These are phyloP conservation scores for Tolypocladium ophioglossoides DNA, from an alignment of 2,329 filamentous ascomycete genomes.

Conservation along the genomic window DNA sequence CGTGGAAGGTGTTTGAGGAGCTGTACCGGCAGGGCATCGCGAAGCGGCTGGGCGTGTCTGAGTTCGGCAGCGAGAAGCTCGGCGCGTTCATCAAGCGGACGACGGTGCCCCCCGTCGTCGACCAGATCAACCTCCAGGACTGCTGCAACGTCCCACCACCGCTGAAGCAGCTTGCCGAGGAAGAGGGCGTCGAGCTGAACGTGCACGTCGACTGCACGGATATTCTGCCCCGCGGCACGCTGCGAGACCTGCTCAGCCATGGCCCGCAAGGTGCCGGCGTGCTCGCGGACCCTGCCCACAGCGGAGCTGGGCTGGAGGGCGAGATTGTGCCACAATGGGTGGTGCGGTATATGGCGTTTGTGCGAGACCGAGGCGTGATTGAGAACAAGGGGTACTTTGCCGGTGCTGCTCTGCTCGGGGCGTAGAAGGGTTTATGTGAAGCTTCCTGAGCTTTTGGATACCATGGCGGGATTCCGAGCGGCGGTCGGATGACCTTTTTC, in stretches of 20 bases:
- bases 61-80: constrained; percentile 82
- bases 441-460: not conserved
- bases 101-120: constrained; percentile 64
- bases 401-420: constrained; percentile 51
- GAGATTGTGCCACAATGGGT: constrained; percentile 88
- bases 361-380: constrained; percentile 86
- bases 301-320: constrained; percentile 52
- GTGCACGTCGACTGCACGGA: constrained; percentile 94
- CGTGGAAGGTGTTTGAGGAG: constrained; percentile 64
- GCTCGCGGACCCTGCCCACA: constrained; percentile 48
- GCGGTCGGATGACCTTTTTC: not conserved
- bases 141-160: constrained; percentile 93
- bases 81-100: constrained; percentile 64
- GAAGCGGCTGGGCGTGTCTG: constrained; percentile 69
- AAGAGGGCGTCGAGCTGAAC: constrained; percentile 72
- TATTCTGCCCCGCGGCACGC: constrained; percentile 74
- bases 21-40: constrained; percentile 64
- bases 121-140: constrained; percentile 94
- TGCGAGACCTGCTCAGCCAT: constrained; percentile 72
- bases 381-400: constrained; percentile 99
- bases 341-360: constrained; percentile 92
- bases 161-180: constrained; percentile 73
- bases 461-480: not conserved
- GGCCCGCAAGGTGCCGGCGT: constrained; percentile 64
- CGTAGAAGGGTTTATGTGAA: not conserved